phyloP scores from a whole-genome alignment of 2,329 filamentous ascomycete species.

The Aspergillus proliferans region DNA sequence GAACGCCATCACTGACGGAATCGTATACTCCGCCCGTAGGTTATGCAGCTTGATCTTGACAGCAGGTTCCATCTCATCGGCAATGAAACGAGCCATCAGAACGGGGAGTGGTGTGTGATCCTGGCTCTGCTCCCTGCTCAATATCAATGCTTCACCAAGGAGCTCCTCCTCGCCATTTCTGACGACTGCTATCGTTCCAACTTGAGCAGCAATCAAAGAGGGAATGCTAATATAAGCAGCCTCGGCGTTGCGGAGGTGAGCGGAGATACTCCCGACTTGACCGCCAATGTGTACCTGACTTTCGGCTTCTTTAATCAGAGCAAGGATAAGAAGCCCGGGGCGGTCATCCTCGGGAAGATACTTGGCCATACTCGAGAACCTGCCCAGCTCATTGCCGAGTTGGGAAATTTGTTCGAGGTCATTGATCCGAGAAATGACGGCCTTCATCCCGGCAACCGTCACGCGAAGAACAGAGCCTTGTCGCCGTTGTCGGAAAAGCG shows the following conservation, averaged over 20 bases:
- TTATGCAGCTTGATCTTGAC: constrained; percentile 84
- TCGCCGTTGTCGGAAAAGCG: constrained; percentile 73
- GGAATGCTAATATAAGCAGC: constrained; percentile 78
- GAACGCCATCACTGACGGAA: constrained; percentile 74
- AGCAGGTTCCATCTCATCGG: constrained; percentile 87
- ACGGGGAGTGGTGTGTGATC: constrained; percentile 46
- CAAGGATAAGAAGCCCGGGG: constrained; percentile 75
- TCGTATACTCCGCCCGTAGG: constrained; percentile 78
- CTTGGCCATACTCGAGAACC: constrained; percentile 80
- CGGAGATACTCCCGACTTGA: constrained; percentile 59
- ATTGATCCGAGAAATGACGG: constrained; percentile 56
- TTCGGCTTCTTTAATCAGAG: constrained; percentile 58
- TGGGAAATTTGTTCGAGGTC: constrained; percentile 63
- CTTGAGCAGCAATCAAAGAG: constrained; percentile 69
- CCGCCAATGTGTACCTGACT: constrained; percentile 59
- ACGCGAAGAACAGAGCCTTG: constrained; percentile 78
- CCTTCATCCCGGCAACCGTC: constrained; percentile 58
- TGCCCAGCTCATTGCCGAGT: constrained; percentile 71
- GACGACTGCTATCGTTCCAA: constrained; percentile 56
- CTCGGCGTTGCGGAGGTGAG: constrained; percentile 59
- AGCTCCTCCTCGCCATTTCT: constrained; percentile 67
- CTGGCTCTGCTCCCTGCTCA: constrained; percentile 15
- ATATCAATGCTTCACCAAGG: constrained; percentile 54
- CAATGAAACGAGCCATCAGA: constrained; percentile 82
- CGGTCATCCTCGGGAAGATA: constrained; percentile 94